Evolutionary conservation across 2,329 filamentous ascomycete species (phyloP).

Genomic region (Aureobasidium pullulans): DNA sequence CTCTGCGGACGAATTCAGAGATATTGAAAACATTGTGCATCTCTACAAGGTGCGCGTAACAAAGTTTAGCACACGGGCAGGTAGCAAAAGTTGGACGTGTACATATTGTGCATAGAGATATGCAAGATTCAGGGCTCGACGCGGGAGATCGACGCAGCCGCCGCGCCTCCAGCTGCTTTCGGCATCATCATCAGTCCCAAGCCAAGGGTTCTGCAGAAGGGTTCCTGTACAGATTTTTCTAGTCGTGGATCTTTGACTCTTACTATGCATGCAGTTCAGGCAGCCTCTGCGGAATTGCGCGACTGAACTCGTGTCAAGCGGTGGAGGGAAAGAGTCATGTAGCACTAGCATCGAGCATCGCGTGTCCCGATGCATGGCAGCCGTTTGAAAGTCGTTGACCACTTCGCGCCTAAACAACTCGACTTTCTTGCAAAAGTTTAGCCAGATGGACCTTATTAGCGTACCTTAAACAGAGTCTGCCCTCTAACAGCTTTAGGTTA

Average conservation of each 20-base stretch:
- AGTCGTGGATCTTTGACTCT: neutral
- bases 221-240: neutral
- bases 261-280: neutral
- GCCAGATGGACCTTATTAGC: neutral
- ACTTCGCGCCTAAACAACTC: neutral
- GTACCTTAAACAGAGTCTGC: neutral
- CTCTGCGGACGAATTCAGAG: too few relatives aligned
- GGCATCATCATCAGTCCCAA: neutral
- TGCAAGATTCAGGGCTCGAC: neutral
- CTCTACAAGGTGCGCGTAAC: too few relatives aligned
- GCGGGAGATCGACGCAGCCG: neutral
- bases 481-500: neutral
- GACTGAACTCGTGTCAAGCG: neutral
- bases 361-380: neutral
- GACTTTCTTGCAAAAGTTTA: neutral
- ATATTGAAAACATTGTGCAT: too few relatives aligned
- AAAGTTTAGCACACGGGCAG: too few relatives aligned
- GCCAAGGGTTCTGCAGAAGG: neutral
- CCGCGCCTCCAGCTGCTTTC: neutral
- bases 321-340: neutral
- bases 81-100: neutral
- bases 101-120: neutral
- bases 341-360: neutral
- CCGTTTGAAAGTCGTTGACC: slow-evolving; percentile 1
- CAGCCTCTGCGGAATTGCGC: neutral